A percentile compares a stretch with the other conserved stretches of the same genome.
These are phyloP conservation scores for Teunomyces atbi DNA, from an alignment of 805 yeast species.

Conservation along the genomic window DNA sequence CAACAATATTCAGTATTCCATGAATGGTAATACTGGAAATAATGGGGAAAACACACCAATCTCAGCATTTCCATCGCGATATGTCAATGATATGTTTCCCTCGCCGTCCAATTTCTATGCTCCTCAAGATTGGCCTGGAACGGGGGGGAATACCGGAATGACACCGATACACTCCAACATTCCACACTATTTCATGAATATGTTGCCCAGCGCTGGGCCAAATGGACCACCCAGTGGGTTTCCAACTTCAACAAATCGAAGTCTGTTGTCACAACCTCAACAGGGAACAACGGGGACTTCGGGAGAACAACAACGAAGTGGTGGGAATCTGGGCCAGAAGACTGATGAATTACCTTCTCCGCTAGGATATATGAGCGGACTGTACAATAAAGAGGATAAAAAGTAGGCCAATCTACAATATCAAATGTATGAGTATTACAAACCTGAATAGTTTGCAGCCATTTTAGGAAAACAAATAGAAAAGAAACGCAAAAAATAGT, in stretches of 20 bases:
- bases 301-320: background rate
- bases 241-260: background rate
- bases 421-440: constrained; percentile 2
- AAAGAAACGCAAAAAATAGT: background rate
- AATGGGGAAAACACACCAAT: constrained; percentile 67
- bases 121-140: constrained; percentile 44
- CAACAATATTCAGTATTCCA: constrained; percentile 7
- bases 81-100: constrained; percentile 70
- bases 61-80: constrained; percentile 68
- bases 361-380: constrained; percentile 18
- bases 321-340: constrained; percentile 1
- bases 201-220: constrained; percentile 28
- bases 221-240: constrained; percentile 5
- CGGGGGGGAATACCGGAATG: constrained; percentile 29
- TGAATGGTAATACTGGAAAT: constrained; percentile 8
- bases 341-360: constrained; percentile 18
- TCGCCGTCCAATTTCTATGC: constrained; percentile 78
- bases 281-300: background rate
- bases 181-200: constrained; percentile 37
- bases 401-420: background rate
- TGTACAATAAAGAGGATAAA: constrained; percentile 3
- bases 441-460: background rate
- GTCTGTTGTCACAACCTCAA: background rate
- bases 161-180: constrained; percentile 33
- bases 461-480: background rate